Base-by-base conservation (phyloP, 208 protist genomes). In the Wallacemonas collosoma region DNA sequence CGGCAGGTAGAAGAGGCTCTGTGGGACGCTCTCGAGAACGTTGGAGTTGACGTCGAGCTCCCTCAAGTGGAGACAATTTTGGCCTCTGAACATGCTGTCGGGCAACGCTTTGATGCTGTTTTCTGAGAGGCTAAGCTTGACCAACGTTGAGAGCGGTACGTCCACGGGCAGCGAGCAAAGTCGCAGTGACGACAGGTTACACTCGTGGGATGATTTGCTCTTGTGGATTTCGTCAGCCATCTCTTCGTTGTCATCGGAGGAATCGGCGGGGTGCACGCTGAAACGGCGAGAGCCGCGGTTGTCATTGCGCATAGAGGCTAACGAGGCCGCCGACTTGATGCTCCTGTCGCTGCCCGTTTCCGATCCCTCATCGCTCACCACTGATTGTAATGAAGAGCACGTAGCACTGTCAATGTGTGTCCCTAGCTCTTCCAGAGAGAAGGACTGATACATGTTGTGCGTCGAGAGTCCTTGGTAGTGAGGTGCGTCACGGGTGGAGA, bases 41-140 rank as follows among this genome's bases (percentile, higher is more conserved):
- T 96, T 96, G 1, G 87, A 93, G 68, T 86, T 90, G 35, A 90
- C 68, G 58, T 89, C 81, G n/a, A 96, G 55, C 64, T 76, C 76
- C 5, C 69, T 44, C 47, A 96, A 78, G 17, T 73, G 26, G 1
- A 45, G 8, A 57, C 83, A 83, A 58, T 82, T 80, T 15, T 64
- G 41, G 11, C 72, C 51, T n/a, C 65, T 61, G 76, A 94, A 96
- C 9, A 93, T 54, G 0, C 38, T 6, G 0, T 60, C 73, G 0
- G 87, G 83, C 0, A 96, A 55, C n/a, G 79, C 62, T 0, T 43
- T 79, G 15, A 94, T 54, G 35, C 79, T 54, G 74, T 96, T 96
- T 8, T 87, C 68, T 6, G 85, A 89, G 3, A 96, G 74, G 47
- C 75, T 81, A 2, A 96, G 73, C 41, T 75, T 73, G 1, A 61